Conservation (phyloP, 2,329 filamentous ascomycete genomes). For the Aspergillus carbonarius region DNA sequence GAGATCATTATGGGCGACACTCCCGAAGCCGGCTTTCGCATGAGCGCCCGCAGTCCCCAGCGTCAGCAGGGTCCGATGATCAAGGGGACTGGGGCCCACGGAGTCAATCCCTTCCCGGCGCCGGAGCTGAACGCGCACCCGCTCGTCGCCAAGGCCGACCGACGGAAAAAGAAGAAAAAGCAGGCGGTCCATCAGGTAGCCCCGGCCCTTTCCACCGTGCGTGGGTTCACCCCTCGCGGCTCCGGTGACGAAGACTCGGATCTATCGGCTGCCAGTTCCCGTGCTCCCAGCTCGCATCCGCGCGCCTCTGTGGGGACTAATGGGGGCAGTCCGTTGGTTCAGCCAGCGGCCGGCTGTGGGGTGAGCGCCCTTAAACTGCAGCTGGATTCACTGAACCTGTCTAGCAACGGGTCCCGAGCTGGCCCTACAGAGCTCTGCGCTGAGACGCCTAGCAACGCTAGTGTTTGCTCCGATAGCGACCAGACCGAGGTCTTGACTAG, state of each 20-base stretch:
- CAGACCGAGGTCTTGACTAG: slow-evolving; percentile 71
- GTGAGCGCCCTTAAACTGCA: slow-evolving; percentile 81
- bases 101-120: slow-evolving; percentile 29
- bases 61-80: slow-evolving; percentile 19
- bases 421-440: slow-evolving; percentile 39
- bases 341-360: slow-evolving; percentile 60
- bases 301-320: slow-evolving; percentile 25
- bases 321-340: slow-evolving; percentile 48
- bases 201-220: slow-evolving; percentile 42
- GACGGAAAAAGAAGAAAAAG: slow-evolving; percentile 44
- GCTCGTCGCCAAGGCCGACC: slow-evolving; percentile 27
- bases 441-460: slow-evolving; percentile 56
- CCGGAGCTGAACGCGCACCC: slow-evolving; percentile 28
- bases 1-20: slow-evolving; percentile 24
- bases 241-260: slow-evolving; percentile 50
- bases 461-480: slow-evolving; percentile 61
- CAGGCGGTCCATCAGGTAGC: slow-evolving; percentile 30
- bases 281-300: slow-evolving; percentile 32
- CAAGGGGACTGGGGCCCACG: slow-evolving; percentile 12
- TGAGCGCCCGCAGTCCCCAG: slow-evolving; percentile 27
- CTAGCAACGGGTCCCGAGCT: slow-evolving; percentile 58
- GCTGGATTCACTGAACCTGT: slow-evolving; percentile 73
- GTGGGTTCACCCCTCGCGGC: slow-evolving; percentile 44
- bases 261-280: slow-evolving; percentile 40
- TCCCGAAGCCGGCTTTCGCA: slow-evolving; percentile 26